Evolutionary conservation across 2,329 filamentous ascomycete species (phyloP), one percentile per base, ranked within the genome.

Genomic region (Xylariaceae sp.): DNA sequence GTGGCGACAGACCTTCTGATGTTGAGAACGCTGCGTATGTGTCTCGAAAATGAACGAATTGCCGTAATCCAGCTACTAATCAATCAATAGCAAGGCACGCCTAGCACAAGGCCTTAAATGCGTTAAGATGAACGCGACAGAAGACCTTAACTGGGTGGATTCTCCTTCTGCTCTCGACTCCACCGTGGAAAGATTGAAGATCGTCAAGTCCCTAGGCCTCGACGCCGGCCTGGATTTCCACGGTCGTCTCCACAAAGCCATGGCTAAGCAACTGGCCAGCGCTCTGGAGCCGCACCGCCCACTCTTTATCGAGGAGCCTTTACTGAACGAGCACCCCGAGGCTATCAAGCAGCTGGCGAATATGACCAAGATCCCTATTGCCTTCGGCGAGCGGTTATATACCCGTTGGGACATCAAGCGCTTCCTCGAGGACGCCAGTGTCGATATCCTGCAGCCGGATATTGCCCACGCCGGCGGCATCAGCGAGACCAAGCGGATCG

Each of bases 51-150:
- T 7, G 6, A 6, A 4, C 32, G 16, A 5, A 10, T 6, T 7
- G 5, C 9, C 7, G 13, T 29, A 3, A 7, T 5, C 10, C 21
- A 0, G 8, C 5, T 2, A 51, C 62, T 48, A 55, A 60, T 39
- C 11, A 6, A 1, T 7, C 44, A 26, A 41, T 56, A 85, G 81
- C 3, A 78, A 81, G 63, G 77, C 75, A 5, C 77, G 84, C 4
- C 78, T 81, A 62, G 73, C 75, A 9, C 85, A 88, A 68, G 86
- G 86, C 0, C 85, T 89, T 65, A 83, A 75, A 2, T 78, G 81
- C 3, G 81, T 91, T 48, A 92, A 92, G 67, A 92, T 92, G 88
- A 91, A 92, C 66, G 89, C 81, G 5, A 92, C 88, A 0, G 86
- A 88, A 64, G 88, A 91, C 57, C 71, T 91, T 1, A 85, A 83